Percentiles rank a stretch among this genome's conserved stretches.
Conservation (phyloP, 1,139 yeast genomes). For the Debaryomyces psychrophilus region DNA sequence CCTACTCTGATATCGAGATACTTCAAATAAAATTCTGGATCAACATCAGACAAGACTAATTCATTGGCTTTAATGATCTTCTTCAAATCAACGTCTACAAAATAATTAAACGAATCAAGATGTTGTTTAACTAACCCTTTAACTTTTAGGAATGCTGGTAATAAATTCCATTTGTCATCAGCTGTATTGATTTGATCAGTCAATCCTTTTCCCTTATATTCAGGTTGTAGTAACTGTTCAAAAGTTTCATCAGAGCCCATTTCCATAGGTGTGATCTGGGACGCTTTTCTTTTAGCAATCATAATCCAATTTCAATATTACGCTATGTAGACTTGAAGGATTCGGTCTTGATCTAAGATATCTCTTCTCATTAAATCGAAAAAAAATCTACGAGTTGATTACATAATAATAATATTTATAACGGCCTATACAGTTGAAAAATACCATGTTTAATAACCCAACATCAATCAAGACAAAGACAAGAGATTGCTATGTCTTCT, state of each 20-base stretch:
- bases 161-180: slow-evolving; percentile 90
- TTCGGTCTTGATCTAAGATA: not conserved
- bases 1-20: slow-evolving; percentile 93
- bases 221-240: slow-evolving; percentile 75
- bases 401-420: too few species aligned
- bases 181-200: slow-evolving; percentile 91
- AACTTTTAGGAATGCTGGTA: slow-evolving; percentile 94
- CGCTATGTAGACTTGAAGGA: not conserved
- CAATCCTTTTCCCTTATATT: slow-evolving; percentile 80
- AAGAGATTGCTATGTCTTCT: slow-evolving; percentile 30
- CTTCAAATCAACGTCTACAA: slow-evolving; percentile 89
- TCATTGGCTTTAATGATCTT: slow-evolving; percentile 93
- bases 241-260: slow-evolving; percentile 54
- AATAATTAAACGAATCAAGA: slow-evolving; percentile 93
- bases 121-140: slow-evolving; percentile 97
- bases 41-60: slow-evolving; percentile 87
- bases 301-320: slow-evolving; percentile 11
- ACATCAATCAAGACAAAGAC: not conserved
- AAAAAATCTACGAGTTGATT: slow-evolving; percentile 5
- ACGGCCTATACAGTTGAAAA: not conserved
- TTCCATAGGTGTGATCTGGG: slow-evolving; percentile 15
- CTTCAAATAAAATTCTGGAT: slow-evolving; percentile 92
- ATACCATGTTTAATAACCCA: not conserved
- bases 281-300: slow-evolving; percentile 24
- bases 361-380: slow-evolving; percentile 5